Evolutionary conservation across 164 flowering plant genomes (phyloP).

Genomic region (Platanus orientalis): DNA sequence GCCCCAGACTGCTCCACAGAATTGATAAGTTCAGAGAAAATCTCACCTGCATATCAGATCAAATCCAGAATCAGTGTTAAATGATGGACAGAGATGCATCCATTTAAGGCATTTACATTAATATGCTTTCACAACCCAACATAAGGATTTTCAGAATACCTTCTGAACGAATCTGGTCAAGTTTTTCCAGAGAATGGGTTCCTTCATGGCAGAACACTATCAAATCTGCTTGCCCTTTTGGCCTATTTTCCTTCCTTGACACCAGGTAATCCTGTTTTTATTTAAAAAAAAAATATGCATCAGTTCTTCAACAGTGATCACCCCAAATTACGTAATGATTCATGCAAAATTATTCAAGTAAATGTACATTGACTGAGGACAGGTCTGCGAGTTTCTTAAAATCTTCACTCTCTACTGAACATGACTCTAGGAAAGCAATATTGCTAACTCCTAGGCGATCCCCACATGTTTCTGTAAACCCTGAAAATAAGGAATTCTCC

Average conservation of each 20-base stretch:
- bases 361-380: constrained; percentile 56
- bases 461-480: constrained; percentile 56
- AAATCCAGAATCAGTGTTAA: constrained; percentile 8
- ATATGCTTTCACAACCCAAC: not conserved
- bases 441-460: constrained; percentile 32
- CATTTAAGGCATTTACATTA: not conserved
- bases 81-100: not conserved
- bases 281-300: not conserved
- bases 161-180: constrained; percentile 42
- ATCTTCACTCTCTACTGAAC: constrained; percentile 46
- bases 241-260: constrained; percentile 43
- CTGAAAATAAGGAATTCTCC: constrained; percentile 61
- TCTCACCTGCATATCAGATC: constrained; percentile 47
- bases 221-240: constrained; percentile 45
- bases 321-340: not conserved
- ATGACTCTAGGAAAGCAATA: constrained; percentile 55
- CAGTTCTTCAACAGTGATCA: constrained; percentile 2
- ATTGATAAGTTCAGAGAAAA: constrained; percentile 51
- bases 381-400: constrained; percentile 44
- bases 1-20: too few species aligned
- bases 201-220: constrained; percentile 57
- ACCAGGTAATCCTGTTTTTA: constrained; percentile 52
- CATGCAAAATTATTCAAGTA: constrained; percentile 1
- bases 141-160: constrained; percentile 27
- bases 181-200: constrained; percentile 25